These are phyloP conservation scores for Mytilinidion resinicola DNA, from an alignment of 495 filamentous ascomycete genomes.

Conservation along the genomic window DNA sequence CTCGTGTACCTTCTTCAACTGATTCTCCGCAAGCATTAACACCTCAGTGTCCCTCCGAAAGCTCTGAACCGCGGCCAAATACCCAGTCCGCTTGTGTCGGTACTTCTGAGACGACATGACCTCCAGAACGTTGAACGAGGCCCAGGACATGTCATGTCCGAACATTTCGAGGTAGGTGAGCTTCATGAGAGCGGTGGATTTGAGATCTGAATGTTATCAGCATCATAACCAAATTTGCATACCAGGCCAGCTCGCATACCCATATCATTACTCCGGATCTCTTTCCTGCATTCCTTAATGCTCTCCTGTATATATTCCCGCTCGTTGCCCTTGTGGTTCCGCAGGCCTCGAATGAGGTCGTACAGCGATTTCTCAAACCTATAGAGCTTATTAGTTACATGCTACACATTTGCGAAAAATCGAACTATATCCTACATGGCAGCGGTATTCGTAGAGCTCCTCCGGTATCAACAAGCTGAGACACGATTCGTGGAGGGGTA, in stretches of 20 bases:
- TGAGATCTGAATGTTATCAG: constrained; percentile 61
- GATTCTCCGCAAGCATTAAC: constrained; percentile 93
- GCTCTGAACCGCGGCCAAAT: constrained; percentile 93
- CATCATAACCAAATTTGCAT: background rate
- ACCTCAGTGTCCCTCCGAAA: constrained; percentile 95
- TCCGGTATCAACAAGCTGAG: constrained; percentile 8
- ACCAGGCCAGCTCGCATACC: constrained; percentile 43
- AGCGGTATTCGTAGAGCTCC: constrained; percentile 1
- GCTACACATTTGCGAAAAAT: background rate
- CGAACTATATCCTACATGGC: constrained; percentile 15
- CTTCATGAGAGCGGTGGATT: constrained; percentile 91
- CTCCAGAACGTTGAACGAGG: constrained; percentile 94
- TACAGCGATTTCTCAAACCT: constrained; percentile 99
- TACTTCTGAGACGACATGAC: constrained; percentile 97
- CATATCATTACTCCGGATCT: constrained; percentile 88
- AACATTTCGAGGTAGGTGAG: constrained; percentile 98
- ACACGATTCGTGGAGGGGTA: constrained; percentile 14
- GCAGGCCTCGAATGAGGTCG: constrained; percentile 93
- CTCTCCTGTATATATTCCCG: constrained; percentile 86
- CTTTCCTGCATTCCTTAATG: constrained; percentile 86
- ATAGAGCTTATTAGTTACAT: background rate
- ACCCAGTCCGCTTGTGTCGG: constrained; percentile 88
- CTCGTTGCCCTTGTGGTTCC: constrained; percentile 89
- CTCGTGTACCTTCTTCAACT: constrained; percentile 68
- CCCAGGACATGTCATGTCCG: constrained; percentile 99